phyloP scores from a whole-genome alignment of 2,329 filamentous ascomycete species.

The Elsinoe necatrix region DNA sequence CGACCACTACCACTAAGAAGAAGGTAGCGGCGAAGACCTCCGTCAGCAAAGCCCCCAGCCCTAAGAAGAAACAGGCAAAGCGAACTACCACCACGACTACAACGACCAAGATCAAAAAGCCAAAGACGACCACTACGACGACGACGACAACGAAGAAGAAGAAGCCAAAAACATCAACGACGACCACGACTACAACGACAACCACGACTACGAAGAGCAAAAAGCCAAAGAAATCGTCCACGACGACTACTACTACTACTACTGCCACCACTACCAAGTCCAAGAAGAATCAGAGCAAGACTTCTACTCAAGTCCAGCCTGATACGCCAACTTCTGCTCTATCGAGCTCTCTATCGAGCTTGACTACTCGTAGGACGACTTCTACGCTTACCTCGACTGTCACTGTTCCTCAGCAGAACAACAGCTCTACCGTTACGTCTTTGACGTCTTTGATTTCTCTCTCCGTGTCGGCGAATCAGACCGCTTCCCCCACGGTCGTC shows the following conservation, averaged over 20 bases:
- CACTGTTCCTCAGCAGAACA: constrained; percentile 19
- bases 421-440: neutral
- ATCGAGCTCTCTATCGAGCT: neutral
- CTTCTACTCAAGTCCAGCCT: constrained; percentile 18
- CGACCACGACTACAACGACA: neutral
- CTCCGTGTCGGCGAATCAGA: constrained; percentile 1
- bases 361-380: constrained; percentile 7
- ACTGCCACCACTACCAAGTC: constrained; percentile 14
- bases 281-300: constrained; percentile 4
- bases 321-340: neutral
- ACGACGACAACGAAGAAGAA: constrained; percentile 22
- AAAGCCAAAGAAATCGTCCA: constrained; percentile 2
- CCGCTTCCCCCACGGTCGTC: constrained; percentile 2
- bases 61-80: constrained; percentile 33
- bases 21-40: constrained; percentile 28
- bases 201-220: constrained; percentile 12
- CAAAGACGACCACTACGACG: constrained; percentile 27
- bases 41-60: constrained; percentile 29
- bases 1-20: constrained; percentile 30
- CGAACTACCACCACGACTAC: constrained; percentile 29
- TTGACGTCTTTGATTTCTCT: neutral
- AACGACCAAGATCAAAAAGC: constrained; percentile 29
- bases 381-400: constrained; percentile 24
- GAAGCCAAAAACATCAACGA: neutral
- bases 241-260: constrained; percentile 10